phyloP scores from a whole-genome alignment of 257 asterid species.

The Jaltomata sinuosa region DNA sequence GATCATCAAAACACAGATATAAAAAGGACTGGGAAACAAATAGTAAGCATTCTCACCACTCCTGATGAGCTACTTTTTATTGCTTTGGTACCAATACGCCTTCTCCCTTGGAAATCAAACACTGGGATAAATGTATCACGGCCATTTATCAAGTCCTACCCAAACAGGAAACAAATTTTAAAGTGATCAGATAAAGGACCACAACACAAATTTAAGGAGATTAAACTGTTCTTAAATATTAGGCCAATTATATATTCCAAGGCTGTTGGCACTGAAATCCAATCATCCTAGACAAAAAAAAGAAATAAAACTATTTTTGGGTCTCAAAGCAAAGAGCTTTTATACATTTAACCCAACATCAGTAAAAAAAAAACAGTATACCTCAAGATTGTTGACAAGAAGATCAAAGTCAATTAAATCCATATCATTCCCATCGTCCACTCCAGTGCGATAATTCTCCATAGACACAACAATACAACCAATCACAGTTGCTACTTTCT shows the following conservation, averaged over 20 bases:
- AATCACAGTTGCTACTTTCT: slow-evolving; percentile 92
- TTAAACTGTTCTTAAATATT: background rate
- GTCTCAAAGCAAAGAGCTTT: background rate
- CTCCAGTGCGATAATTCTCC: slow-evolving; percentile 95
- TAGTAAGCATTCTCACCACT: slow-evolving; percentile 56
- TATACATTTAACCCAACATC: background rate
- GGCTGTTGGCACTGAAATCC: background rate
- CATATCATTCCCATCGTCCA: slow-evolving; percentile 83
- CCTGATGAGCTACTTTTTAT: slow-evolving; percentile 64
- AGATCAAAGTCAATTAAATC: slow-evolving; percentile 87
- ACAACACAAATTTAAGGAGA: background rate
- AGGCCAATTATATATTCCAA: background rate
- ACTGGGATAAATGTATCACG: slow-evolving; percentile 63
- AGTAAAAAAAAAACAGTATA: slow-evolving; percentile 9
- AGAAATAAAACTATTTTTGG: background rate
- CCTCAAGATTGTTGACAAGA: slow-evolving; percentile 89
- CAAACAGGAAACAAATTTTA: background rate
- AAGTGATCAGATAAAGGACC: background rate
- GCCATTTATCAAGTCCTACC: slow-evolving; percentile 78
- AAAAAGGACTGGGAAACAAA: background rate
- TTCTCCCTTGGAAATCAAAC: slow-evolving; percentile 82
- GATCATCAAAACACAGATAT: background rate
- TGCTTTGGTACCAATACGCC: slow-evolving; percentile 53
- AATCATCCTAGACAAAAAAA: background rate
- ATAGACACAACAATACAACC: slow-evolving; percentile 81